Percentiles rank a stretch among this genome's conserved stretches.
Conservation (phyloP, 306 rosid genomes). For the Herpetospermum pedunculosum region DNA sequence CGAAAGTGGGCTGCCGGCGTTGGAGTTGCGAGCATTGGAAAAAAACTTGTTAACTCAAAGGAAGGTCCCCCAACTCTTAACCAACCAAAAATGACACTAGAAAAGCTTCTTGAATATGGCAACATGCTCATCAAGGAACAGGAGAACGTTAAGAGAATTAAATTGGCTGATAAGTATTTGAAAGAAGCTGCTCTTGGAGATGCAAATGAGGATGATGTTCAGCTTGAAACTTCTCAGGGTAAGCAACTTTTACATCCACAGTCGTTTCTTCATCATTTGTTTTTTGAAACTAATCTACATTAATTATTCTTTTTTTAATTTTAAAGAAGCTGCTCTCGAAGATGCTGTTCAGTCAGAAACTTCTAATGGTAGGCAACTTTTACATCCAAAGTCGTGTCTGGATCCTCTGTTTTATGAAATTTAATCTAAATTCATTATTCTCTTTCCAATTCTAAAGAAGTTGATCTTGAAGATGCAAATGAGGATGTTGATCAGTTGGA, state of each 20-base stretch:
- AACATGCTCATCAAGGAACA: slow-evolving; percentile 42
- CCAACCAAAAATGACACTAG: slow-evolving; percentile 43
- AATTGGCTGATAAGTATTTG: slow-evolving; percentile 36
- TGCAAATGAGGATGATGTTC: slow-evolving; percentile 27
- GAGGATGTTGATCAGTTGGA: slow-evolving; percentile 22
- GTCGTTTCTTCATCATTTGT: neutral
- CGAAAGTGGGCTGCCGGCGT: slow-evolving; percentile 39
- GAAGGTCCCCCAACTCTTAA: slow-evolving; percentile 44
- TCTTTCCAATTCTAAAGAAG: slow-evolving; percentile 16
- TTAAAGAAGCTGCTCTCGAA: slow-evolving; percentile 13
- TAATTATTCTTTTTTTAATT: neutral
- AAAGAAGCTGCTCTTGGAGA: slow-evolving; percentile 43
- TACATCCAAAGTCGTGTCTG: neutral
- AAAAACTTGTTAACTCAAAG: slow-evolving; percentile 44
- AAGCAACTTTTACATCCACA: neutral
- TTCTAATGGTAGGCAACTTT: slow-evolving; percentile 23
- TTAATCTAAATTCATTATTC: neutral
- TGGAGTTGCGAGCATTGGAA: slow-evolving; percentile 34
- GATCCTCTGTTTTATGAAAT: neutral
- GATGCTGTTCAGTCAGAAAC: slow-evolving; percentile 26
- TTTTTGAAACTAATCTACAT: neutral
- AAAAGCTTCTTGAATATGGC: slow-evolving; percentile 37
- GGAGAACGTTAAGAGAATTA: slow-evolving; percentile 42
- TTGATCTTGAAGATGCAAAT: slow-evolving; percentile 36
- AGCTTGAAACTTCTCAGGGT: slow-evolving; percentile 29